A percentile compares a stretch with the other conserved stretches of the same genome.
phyloP scores from a whole-genome alignment of 768 basidiomycete species.

The Pseudohyphozyma bogoriensis region DNA sequence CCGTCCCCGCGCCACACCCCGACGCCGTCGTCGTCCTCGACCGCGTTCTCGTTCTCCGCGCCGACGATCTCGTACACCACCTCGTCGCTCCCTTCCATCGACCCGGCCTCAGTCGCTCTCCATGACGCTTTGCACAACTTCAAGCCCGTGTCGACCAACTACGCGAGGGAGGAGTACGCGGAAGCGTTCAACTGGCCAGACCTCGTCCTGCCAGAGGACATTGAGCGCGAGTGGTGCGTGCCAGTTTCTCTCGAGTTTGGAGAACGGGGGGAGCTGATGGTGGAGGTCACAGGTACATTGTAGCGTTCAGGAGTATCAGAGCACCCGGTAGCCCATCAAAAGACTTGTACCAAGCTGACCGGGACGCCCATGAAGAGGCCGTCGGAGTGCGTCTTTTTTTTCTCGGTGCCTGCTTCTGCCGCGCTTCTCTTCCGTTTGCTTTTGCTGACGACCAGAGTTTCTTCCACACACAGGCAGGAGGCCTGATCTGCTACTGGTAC shows the following conservation, averaged over 20 bases:
- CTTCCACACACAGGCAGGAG: slow-evolving; percentile 25
- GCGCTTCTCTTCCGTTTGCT: no score
- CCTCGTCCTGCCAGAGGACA: slow-evolving; percentile 54
- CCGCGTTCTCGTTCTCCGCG: slow-evolving; percentile 3
- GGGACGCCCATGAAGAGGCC: slow-evolving; percentile 83
- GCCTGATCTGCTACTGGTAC: slow-evolving; percentile 77
- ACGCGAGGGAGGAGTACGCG: slow-evolving; percentile 55
- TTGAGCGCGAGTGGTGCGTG: slow-evolving; percentile 63
- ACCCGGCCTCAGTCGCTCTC: slow-evolving; percentile 68
- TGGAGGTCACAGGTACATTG: slow-evolving; percentile 61
- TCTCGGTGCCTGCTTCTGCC: no score
- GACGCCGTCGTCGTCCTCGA: neutral
- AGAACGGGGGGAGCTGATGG: no score
- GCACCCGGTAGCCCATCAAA: slow-evolving; percentile 34
- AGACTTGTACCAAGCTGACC: slow-evolving; percentile 81
- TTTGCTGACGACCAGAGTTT: neutral
- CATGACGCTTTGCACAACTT: slow-evolving; percentile 79
- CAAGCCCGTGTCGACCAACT: slow-evolving; percentile 47
- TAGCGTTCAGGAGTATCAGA: slow-evolving; percentile 74
- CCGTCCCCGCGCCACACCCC: slow-evolving; percentile 24
- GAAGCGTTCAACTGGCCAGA: slow-evolving; percentile 83
- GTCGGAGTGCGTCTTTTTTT: slow-evolving; percentile 54
- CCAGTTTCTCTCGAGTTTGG: neutral
- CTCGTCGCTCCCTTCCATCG: slow-evolving; percentile 72
- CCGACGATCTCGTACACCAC: slow-evolving; percentile 51